Conservation (phyloP, 1,284 basidiomycete genomes). For the Fomes fomentarius region DNA sequence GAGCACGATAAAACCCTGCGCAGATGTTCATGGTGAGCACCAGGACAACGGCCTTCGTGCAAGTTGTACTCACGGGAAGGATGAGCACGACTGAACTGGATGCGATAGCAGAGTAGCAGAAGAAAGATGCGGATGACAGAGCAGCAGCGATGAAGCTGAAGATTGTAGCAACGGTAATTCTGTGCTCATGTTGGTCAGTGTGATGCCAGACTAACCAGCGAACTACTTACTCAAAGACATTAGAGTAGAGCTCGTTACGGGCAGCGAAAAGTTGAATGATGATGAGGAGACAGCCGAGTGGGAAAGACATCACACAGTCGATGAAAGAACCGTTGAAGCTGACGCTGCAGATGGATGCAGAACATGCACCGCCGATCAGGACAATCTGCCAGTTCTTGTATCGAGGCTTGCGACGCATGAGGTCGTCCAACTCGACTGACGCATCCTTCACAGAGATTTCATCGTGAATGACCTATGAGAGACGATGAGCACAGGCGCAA, state of each 20-base stretch:
- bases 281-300: constrained; percentile 82
- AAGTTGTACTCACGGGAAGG: constrained; percentile 66
- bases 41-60: neutral
- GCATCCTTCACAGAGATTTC: constrained; percentile 83
- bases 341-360: constrained; percentile 76
- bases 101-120: constrained; percentile 88
- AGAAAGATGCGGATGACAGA: constrained; percentile 67
- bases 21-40: neutral
- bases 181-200: too few species aligned
- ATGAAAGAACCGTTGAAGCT: constrained; percentile 80
- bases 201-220: neutral
- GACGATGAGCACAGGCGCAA: neutral
- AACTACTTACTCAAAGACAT: constrained; percentile 76
- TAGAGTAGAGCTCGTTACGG: constrained; percentile 83
- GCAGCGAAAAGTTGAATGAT: constrained; percentile 76
- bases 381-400: constrained; percentile 73
- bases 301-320: constrained; percentile 77
- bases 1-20: constrained; percentile 77
- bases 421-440: constrained; percentile 67
- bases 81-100: constrained; percentile 88
- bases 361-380: constrained; percentile 83
- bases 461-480: constrained; percentile 79
- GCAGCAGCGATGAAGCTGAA: constrained; percentile 85
- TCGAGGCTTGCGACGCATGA: constrained; percentile 72
- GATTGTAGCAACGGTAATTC: constrained; percentile 78